Evolutionary conservation across 805 yeast species (phyloP).

Genomic region (Jamesozyma jinghongensis): DNA sequence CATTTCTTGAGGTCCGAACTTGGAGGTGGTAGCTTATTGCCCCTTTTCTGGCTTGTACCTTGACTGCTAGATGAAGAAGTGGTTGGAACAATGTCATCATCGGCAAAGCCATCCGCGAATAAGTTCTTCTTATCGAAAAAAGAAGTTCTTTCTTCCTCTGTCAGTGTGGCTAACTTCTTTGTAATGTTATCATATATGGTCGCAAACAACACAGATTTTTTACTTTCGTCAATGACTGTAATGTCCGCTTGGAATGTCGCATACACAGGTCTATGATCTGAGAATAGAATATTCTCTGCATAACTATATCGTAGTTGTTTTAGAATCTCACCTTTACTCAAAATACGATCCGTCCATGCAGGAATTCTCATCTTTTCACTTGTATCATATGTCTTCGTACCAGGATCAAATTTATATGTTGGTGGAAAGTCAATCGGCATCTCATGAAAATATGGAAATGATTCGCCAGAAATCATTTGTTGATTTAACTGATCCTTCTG

Average conservation of each 20-base stretch:
- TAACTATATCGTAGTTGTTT: conserved; percentile 53
- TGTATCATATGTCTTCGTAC: conserved; percentile 72
- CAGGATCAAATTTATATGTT: conserved; percentile 89
- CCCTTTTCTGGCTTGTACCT: conserved; percentile 12
- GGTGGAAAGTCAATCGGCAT: conserved; percentile 75
- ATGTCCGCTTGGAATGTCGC: conserved; percentile 59
- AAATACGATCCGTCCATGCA: conserved; percentile 93
- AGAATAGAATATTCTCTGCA: conserved; percentile 48
- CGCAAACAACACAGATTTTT: conserved; percentile 41
- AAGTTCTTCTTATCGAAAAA: conserved; percentile 33
- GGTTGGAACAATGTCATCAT: conserved; percentile 8
- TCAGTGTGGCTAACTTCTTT: conserved; percentile 35
- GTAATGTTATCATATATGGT: conserved; percentile 48
- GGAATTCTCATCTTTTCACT: conserved; percentile 90
- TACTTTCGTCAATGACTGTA: conserved; percentile 52
- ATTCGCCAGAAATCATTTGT: conserved; percentile 67
- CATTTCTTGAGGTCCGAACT: conserved; percentile 74
- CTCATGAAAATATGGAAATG: conserved; percentile 78
- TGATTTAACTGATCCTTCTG: conserved; percentile 69
- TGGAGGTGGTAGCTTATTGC: conserved; percentile 66
- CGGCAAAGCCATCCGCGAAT: conserved; percentile 5
- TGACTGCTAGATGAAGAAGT: background rate
- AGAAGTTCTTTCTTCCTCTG: conserved; percentile 39
- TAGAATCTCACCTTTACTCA: conserved; percentile 54
- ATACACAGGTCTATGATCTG: conserved; percentile 88